Conservation (phyloP, 164 flowering plant genomes). For the Santalum album region DNA sequence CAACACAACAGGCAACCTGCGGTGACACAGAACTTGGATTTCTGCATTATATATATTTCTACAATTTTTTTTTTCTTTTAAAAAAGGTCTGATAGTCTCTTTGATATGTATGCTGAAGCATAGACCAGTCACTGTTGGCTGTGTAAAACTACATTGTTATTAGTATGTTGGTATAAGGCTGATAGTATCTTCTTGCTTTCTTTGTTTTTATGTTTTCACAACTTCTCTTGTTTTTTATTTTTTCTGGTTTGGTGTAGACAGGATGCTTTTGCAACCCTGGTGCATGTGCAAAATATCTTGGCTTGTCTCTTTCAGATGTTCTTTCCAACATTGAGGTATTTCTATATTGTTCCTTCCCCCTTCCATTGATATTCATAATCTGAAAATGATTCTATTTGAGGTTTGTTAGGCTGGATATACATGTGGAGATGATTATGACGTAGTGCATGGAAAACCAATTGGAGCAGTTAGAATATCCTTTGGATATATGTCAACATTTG, state of each 20-base stretch:
- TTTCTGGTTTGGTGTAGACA: constrained; percentile 45
- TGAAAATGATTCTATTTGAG: neutral
- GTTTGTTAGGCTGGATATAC: constrained; percentile 78
- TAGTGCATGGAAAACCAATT: constrained; percentile 81
- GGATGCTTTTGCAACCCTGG: constrained; percentile 99
- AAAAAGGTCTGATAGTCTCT: too few species aligned
- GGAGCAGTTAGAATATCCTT: constrained; percentile 96
- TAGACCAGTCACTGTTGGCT: too few species aligned
- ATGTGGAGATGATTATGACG: constrained; percentile 94
- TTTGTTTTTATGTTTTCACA: too few species aligned
- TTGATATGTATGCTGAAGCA: too few species aligned
- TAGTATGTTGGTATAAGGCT: too few species aligned
- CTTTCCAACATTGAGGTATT: constrained; percentile 76
- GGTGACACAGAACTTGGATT: too few species aligned
- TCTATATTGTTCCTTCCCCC: neutral
- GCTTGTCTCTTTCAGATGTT: constrained; percentile 77
- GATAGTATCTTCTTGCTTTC: too few species aligned
- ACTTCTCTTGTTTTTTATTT: neutral
- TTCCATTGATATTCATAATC: neutral
- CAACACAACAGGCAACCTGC: too few species aligned
- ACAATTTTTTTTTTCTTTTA: too few species aligned
- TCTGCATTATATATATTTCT: too few species aligned
- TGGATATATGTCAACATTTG: constrained; percentile 97
- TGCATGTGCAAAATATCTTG: constrained; percentile 89
- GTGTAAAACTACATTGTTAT: too few species aligned